Percentiles rank a stretch among this genome's conserved stretches.
Conservation (phyloP, 352 stramenopile species). For the Elongisporangium prolatum region DNA sequence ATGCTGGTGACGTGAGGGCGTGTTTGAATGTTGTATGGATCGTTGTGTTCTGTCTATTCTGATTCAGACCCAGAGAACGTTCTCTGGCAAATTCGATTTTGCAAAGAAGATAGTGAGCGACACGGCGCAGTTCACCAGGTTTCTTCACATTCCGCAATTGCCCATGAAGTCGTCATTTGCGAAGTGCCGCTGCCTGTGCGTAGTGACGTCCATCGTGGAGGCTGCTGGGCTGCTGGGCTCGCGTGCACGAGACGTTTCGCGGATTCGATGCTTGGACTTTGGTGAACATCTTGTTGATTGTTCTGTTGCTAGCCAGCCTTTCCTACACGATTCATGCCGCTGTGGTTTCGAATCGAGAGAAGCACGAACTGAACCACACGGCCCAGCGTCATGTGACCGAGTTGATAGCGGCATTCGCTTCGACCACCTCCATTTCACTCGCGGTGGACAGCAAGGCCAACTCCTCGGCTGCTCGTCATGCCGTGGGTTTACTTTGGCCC, state of each 20-base stretch:
- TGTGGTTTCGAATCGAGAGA: not conserved
- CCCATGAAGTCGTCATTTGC: not conserved
- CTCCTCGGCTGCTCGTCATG: not conserved
- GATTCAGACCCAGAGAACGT: no score
- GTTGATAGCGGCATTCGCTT: not conserved
- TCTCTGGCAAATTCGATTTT: no score
- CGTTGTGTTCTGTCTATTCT: no score
- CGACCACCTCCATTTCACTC: not conserved
- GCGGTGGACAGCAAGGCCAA: not conserved
- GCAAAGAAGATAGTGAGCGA: no score
- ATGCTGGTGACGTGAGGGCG: no score
- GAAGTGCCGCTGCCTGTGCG: not conserved
- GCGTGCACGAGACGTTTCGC: no score
- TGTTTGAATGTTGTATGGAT: no score
- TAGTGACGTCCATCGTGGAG: not conserved
- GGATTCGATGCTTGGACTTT: no score
- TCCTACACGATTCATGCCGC: not conserved
- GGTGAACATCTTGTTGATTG: not conserved
- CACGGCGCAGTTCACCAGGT: no score
- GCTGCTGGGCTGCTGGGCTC: not conserved
- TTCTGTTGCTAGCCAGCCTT: not conserved
- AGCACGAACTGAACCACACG: not conserved
- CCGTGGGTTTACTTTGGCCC: not conserved
- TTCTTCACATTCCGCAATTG: not conserved
- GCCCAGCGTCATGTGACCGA: not conserved